These are phyloP conservation scores for Amphicarpaea edgeworthii DNA, from an alignment of 306 rosid species.

Conservation along the genomic window DNA sequence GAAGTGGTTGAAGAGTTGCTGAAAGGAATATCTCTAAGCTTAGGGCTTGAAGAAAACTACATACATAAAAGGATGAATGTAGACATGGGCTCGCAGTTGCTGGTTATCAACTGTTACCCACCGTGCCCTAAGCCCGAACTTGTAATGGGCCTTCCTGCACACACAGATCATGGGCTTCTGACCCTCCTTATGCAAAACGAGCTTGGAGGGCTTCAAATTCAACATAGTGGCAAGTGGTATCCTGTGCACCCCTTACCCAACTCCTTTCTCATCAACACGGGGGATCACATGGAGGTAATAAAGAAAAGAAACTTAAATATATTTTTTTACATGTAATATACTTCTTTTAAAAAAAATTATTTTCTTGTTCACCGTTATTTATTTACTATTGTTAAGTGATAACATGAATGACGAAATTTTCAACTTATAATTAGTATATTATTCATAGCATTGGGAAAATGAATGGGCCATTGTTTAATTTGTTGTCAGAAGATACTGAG, in stretches of 20 bases:
- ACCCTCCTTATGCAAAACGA: constrained; percentile 59
- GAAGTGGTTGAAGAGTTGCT: constrained; percentile 52
- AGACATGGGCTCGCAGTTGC: constrained; percentile 44
- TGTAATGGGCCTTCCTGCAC: constrained; percentile 64
- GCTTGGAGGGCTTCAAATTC: constrained; percentile 62
- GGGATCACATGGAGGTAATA: constrained; percentile 77
- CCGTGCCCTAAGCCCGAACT: constrained; percentile 66
- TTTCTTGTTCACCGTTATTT: no score
- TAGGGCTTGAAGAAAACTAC: constrained; percentile 51
- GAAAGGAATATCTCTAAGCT: constrained; percentile 60
- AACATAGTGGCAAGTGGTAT: constrained; percentile 55
- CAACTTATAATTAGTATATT: no score
- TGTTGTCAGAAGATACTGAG: constrained; percentile 59
- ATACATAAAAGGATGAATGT: constrained; percentile 44
- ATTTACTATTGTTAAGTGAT: no score
- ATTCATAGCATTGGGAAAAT: not conserved
- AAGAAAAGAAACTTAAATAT: no score
- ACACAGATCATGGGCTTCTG: constrained; percentile 67
- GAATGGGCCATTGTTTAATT: not conserved
- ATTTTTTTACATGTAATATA: no score
- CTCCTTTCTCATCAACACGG: constrained; percentile 55
- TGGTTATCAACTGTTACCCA: constrained; percentile 61
- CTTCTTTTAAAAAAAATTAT: no score
- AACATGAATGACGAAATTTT: no score
- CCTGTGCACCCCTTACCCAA: constrained; percentile 59